Percentiles rank a stretch among this genome's conserved stretches.
Conservation (phyloP, 805 yeast genomes). For the Dipodascus geniculatus region DNA sequence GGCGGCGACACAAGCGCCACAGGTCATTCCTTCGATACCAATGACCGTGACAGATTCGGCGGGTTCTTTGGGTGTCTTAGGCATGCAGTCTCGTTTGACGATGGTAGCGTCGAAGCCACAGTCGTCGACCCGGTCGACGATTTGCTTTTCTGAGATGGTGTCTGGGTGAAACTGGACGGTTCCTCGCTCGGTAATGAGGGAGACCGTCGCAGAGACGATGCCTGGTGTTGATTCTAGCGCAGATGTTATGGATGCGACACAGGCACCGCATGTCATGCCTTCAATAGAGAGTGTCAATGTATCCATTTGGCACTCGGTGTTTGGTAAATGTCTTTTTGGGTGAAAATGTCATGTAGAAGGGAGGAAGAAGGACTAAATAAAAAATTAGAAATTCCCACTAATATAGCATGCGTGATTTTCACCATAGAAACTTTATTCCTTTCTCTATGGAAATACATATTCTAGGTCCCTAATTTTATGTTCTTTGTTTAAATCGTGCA, state of each 20-base stretch:
- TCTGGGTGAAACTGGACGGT: conserved; percentile 35
- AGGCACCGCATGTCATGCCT: conserved; percentile 93
- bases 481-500: no score
- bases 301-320: not conserved
- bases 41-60: not conserved
- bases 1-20: conserved; percentile 71
- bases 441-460: no score
- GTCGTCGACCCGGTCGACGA: conserved; percentile 54
- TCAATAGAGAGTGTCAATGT: conserved; percentile 22
- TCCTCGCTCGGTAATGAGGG: conserved; percentile 70
- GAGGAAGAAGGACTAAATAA: not conserved
- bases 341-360: not conserved
- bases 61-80: not conserved
- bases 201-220: conserved; percentile 46
- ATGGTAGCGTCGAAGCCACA: conserved; percentile 56
- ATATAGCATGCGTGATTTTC: no score
- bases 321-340: not conserved
- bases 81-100: not conserved
- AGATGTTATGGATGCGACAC: conserved; percentile 54
- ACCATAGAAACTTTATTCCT: no score
- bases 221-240: conserved; percentile 40
- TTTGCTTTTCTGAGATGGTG: conserved; percentile 21
- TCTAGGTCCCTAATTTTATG: no score
- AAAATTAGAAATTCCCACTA: no score
- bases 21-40: conserved; percentile 71